phyloP scores from a whole-genome alignment of 495 filamentous ascomycete species.

The Xylaria venustula region DNA sequence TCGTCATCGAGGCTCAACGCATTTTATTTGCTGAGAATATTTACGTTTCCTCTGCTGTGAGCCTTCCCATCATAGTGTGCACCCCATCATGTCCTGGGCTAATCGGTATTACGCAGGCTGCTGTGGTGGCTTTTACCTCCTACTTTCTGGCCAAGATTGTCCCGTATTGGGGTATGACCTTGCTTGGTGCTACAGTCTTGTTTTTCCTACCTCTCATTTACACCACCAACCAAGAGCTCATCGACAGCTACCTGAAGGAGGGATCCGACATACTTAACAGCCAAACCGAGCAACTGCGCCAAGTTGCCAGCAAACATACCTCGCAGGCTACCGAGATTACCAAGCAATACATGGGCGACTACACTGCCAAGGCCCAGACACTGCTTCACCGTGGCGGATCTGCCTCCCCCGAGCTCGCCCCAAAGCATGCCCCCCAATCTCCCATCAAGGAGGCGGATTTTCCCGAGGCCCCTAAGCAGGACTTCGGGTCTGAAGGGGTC shows the following conservation, averaged over 20 bases:
- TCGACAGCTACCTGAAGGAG: slow-evolving; percentile 79
- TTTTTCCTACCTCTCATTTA: slow-evolving; percentile 92
- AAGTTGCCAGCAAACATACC: slow-evolving; percentile 79
- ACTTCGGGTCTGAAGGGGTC: slow-evolving; percentile 11
- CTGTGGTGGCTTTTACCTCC: slow-evolving; percentile 74
- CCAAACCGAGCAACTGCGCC: slow-evolving; percentile 78
- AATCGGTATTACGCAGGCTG: slow-evolving; percentile 57
- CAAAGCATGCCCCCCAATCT: slow-evolving; percentile 39
- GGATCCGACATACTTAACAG: slow-evolving; percentile 68
- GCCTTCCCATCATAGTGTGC: slow-evolving; percentile 30
- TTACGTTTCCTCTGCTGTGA: slow-evolving; percentile 73
- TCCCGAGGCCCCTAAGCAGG: slow-evolving; percentile 58
- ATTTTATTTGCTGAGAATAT: slow-evolving; percentile 94
- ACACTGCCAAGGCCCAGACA: slow-evolving; percentile 79
- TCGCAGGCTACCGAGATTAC: slow-evolving; percentile 70
- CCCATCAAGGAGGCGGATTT: slow-evolving; percentile 52
- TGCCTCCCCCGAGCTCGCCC: slow-evolving; percentile 37
- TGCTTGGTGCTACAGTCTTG: slow-evolving; percentile 69
- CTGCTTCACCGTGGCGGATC: slow-evolving; percentile 52
- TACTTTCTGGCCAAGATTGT: slow-evolving; percentile 94
- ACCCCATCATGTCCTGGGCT: slow-evolving; percentile 5
- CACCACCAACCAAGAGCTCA: slow-evolving; percentile 87
- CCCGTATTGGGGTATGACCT: slow-evolving; percentile 86
- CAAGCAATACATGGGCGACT: slow-evolving; percentile 79
- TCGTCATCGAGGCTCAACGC: slow-evolving; percentile 93